A percentile compares a stretch with the other conserved stretches of the same genome.
phyloP scores from a whole-genome alignment of 2,329 filamentous ascomycete genomes.

The Botrytis elliptica region DNA sequence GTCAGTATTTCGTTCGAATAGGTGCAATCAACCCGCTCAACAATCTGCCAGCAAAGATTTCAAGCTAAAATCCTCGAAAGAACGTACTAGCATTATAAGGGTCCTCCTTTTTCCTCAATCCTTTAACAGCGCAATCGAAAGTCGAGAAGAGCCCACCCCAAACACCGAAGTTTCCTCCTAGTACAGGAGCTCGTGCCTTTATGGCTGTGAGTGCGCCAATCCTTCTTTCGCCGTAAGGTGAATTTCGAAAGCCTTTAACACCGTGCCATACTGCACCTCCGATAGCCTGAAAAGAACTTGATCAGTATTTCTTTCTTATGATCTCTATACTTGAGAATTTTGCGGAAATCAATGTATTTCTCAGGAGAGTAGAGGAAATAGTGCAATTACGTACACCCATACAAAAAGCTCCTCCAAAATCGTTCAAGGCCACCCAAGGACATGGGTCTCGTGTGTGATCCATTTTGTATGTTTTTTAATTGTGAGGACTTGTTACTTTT shows the following conservation, averaged over 20 bases:
- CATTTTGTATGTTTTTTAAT: constrained; percentile 51
- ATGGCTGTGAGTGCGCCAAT: constrained; percentile 96
- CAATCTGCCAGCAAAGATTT: background rate
- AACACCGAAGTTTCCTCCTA: constrained; percentile 96
- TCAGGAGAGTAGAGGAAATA: constrained; percentile 14
- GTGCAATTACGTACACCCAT: constrained; percentile 76
- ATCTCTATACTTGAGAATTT: background rate
- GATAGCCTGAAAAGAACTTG: constrained; percentile 54
- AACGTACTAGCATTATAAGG: constrained; percentile 82
- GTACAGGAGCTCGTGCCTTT: constrained; percentile 92
- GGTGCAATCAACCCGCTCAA: background rate
- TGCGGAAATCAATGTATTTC: background rate
- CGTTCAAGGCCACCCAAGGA: constrained; percentile 93
- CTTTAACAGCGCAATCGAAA: constrained; percentile 96
- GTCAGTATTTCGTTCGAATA: constrained; percentile 19
- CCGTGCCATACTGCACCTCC: constrained; percentile 91
- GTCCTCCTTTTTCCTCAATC: constrained; percentile 92
- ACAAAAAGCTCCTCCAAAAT: constrained; percentile 94
- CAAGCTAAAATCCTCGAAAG: background rate
- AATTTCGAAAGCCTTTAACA: constrained; percentile 90
- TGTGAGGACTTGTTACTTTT: background rate
- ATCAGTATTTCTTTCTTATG: constrained; percentile 26
- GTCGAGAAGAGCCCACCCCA: constrained; percentile 97
- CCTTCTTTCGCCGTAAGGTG: constrained; percentile 86
- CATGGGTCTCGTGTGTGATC: constrained; percentile 97